These are phyloP conservation scores for Colletotrichum lindemuthianum DNA, from an alignment of 2,329 filamentous ascomycete species.

Conservation along the genomic window DNA sequence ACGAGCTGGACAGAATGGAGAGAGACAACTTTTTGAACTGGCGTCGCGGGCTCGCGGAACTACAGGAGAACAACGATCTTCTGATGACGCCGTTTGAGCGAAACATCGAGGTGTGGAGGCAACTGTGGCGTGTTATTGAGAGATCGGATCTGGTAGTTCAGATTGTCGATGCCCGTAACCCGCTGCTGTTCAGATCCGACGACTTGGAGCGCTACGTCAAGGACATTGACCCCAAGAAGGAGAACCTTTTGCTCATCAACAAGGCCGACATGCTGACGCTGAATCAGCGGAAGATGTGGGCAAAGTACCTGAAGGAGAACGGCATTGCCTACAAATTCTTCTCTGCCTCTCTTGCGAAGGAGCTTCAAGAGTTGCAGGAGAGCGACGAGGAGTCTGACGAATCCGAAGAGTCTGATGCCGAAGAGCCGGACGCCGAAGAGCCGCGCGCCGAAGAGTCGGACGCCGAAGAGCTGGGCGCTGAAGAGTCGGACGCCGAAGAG, in stretches of 20 bases:
- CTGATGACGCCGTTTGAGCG: slow-evolving; percentile 98
- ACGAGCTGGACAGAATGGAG: slow-evolving; percentile 83
- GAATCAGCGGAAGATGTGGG: slow-evolving; percentile 85
- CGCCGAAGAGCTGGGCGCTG: slow-evolving; percentile 39
- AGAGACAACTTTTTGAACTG: slow-evolving; percentile 85
- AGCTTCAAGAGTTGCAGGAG: slow-evolving; percentile 77
- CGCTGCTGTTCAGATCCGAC: slow-evolving; percentile 91
- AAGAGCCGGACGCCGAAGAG: slow-evolving; percentile 38
- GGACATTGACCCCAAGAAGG: slow-evolving; percentile 86
- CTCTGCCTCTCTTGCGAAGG: slow-evolving; percentile 91
- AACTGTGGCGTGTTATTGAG: slow-evolving; percentile 98
- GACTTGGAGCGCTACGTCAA: slow-evolving; percentile 96
- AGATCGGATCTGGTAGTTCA: slow-evolving; percentile 95
- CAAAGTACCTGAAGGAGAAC: slow-evolving; percentile 82
- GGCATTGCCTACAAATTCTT: slow-evolving; percentile 95
- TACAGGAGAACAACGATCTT: slow-evolving; percentile 93
- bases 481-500: slow-evolving; percentile 50
- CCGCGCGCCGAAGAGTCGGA: slow-evolving; percentile 52
- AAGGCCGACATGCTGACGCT: slow-evolving; percentile 99
- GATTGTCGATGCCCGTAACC: slow-evolving; percentile 97
- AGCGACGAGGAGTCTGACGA: slow-evolving; percentile 59
- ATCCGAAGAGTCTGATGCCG: slow-evolving; percentile 29
- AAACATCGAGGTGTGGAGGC: slow-evolving; percentile 97
- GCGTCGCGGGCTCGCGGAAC: slow-evolving; percentile 88
- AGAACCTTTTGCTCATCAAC: slow-evolving; percentile 93